Conservation (phyloP, 768 basidiomycete genomes). For the Amanita phalloides region DNA sequence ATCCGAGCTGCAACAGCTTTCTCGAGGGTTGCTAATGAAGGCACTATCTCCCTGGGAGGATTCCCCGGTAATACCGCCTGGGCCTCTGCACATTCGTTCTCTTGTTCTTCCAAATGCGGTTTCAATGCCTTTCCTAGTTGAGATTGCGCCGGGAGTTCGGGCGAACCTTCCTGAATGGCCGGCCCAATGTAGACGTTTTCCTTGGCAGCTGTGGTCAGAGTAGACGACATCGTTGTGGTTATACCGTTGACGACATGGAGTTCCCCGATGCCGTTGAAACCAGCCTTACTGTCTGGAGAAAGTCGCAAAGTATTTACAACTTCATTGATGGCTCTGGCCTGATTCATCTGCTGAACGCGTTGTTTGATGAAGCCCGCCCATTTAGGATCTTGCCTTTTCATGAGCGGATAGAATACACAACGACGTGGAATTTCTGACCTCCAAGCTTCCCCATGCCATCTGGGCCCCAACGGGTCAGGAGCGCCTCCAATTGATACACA, state of each 20-base stretch:
- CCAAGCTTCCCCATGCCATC: conserved; percentile 85
- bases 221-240: conserved; percentile 59
- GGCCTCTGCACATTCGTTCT: conserved; percentile 32
- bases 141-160: conserved; percentile 46
- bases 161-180: conserved; percentile 36
- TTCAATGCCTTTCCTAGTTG: conserved; percentile 51
- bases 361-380: conserved; percentile 89
- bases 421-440: conserved; percentile 36
- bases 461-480: conserved; percentile 81
- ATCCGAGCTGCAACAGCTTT: conserved; percentile 88
- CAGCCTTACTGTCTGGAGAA: conserved; percentile 30
- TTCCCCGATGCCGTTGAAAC: conserved; percentile 35
- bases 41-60: conserved; percentile 16
- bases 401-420: conserved; percentile 7
- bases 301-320: conserved; percentile 63
- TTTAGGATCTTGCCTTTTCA: conserved; percentile 49
- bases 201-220: conserved; percentile 64
- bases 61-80: conserved; percentile 40
- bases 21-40: conserved; percentile 86
- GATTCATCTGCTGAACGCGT: conserved; percentile 53
- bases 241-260: conserved; percentile 76
- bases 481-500: conserved; percentile 78
- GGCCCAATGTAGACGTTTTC: conserved; percentile 47
- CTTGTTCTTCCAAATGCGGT: conserved; percentile 57
- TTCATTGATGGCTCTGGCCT: conserved; percentile 66